Conservation (phyloP, 805 yeast species). For the Danielia oregonensis region DNA sequence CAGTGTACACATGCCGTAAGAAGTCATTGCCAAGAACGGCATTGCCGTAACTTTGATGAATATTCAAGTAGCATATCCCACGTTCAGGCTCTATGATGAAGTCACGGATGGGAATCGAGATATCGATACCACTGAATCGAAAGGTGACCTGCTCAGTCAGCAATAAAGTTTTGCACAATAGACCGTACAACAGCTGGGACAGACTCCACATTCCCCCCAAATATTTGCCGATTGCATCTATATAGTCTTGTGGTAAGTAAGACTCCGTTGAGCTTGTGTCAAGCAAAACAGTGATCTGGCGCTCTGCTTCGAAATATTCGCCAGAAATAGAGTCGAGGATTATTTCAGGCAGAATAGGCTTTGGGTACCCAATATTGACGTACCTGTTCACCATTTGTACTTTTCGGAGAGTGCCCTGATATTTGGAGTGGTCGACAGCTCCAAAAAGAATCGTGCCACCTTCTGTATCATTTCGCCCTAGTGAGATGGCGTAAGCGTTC, state of each 20-base stretch:
- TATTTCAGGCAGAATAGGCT: not conserved
- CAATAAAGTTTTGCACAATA: not conserved
- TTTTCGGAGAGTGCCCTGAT: not conserved
- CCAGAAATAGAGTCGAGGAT: not conserved
- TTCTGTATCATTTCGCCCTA: not conserved
- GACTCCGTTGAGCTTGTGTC: not conserved
- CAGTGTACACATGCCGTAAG: not conserved
- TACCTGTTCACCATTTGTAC: not conserved
- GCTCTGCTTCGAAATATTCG: not conserved
- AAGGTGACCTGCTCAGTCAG: not conserved
- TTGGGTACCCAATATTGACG: not conserved
- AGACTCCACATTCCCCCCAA: not conserved
- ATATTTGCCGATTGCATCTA: not conserved
- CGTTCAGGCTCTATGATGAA: not conserved
- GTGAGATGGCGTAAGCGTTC: not conserved
- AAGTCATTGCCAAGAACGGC: slow-evolving; percentile 1
- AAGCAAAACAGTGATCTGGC: not conserved
- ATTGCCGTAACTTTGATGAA: not conserved
- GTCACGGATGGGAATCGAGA: not conserved
- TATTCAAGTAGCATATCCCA: not conserved
- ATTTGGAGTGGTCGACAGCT: not conserved
- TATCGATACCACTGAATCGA: not conserved
- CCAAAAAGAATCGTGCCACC: not conserved
- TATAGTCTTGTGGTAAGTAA: not conserved
- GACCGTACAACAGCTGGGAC: no score